Base-by-base conservation (phyloP, 2,329 filamentous ascomycete species). In the Didymella lethalis region DNA sequence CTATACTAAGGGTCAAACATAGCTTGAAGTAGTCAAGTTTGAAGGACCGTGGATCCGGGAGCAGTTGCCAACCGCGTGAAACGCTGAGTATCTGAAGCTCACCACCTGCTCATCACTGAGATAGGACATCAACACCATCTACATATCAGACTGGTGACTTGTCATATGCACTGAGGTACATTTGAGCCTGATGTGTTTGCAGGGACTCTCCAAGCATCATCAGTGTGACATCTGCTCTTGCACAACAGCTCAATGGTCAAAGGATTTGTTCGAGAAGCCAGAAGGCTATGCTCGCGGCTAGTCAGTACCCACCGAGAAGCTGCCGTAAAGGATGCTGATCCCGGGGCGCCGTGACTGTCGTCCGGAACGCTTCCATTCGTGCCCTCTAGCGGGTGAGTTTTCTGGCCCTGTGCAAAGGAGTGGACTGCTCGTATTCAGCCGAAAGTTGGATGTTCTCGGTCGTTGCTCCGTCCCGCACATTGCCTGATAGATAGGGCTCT, bases 311-410 rank as follows among this genome's bases (percentile, higher is more conserved):
- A 40, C 50, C 50, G 50, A 46, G 50, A 31, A 53, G 50, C 6
- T 46, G 41, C 50, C 50, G 50, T 46, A n/a, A 29, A 53, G 50
- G 43, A 46, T 53, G 41, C 32, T 26, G 43, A 53, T 18, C 43
- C 41, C 36, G 25, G 31, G 32, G 14, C 8, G 14, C 40, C 20
- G 29, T 7, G n/a, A 14, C 23, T 7, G 28, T 6, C 5, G 20
- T 52, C 20, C 49, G 29, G 40, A 20, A 14, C 20, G 26, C 32
- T 44, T 20, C 25, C 40, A 52, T 52, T 45, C 40, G 49, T 28
- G 14, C 20, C 23, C 23, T 23, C 20, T 11, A 7, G 4, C 25
- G 12, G 10, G 11, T 10, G 28, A 10, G 1, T 25, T 43, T 16
- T 41, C 12, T 8, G 26, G 18, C 7, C 4, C 5, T 23, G 12